Percentiles rank a stretch among this genome's conserved stretches.
These are phyloP conservation scores for Biscogniauxia mediterranea DNA, from an alignment of 2,329 filamentous ascomycete genomes.

Conservation along the genomic window DNA sequence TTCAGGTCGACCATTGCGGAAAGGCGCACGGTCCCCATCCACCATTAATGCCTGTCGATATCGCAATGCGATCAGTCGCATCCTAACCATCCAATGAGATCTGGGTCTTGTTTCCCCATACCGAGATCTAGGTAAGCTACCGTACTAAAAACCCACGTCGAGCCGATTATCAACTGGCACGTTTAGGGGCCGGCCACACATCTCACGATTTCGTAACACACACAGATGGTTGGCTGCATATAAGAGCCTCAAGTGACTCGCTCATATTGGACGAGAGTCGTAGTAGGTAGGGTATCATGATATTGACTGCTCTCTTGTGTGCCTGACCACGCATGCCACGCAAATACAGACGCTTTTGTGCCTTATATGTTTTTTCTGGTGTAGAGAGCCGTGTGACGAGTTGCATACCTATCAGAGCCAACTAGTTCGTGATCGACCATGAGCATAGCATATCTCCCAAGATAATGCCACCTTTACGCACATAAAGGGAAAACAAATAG, in stretches of 20 bases:
- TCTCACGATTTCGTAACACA: neutral
- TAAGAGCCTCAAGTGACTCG: neutral
- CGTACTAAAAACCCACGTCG: neutral
- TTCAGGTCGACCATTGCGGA: slow-evolving; percentile 17
- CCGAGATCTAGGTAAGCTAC: neutral
- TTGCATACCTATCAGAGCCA: too few species aligned
- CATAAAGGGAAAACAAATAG: too few species aligned
- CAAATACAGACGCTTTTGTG: too few species aligned
- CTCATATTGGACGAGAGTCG: neutral
- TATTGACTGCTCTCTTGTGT: too few species aligned
- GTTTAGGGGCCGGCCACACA: neutral
- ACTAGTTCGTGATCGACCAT: too few species aligned
- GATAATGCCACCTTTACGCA: too few species aligned
- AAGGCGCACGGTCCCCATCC: slow-evolving; percentile 14
- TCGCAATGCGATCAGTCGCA: slow-evolving; percentile 6
- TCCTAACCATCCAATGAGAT: neutral
- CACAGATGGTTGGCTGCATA: neutral
- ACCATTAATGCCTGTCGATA: slow-evolving; percentile 5
- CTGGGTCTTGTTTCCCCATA: neutral
- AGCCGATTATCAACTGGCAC: neutral
- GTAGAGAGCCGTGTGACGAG: too few species aligned
- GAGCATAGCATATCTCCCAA: too few species aligned
- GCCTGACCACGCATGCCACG: too few species aligned
- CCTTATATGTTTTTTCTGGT: too few species aligned
- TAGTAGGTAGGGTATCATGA: neutral